Base-by-base conservation (phyloP, 768 basidiomycete species). In the Agrocybe pediades region DNA sequence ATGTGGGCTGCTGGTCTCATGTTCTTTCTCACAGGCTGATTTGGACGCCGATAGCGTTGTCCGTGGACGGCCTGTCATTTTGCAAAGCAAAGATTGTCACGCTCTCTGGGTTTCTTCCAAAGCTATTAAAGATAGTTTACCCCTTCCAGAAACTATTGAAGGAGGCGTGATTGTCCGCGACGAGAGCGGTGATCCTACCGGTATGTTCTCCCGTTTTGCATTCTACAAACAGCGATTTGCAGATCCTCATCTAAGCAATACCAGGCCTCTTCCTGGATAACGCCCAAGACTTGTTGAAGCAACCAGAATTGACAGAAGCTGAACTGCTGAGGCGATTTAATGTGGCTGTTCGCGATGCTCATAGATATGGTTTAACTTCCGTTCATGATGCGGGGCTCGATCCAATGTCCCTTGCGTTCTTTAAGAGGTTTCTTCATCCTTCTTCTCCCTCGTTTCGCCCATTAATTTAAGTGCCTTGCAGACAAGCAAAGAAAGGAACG, bases 51-150 rank as follows among this genome's bases (percentile, higher is more conserved):
- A 93, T 53, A 81, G 84, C 5, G 60, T 90, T 5, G 75, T 95
- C 17, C 71, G 72, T 41, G 86, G 84, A 19, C 80, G 90, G 13
- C 86, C 85, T 0, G 84, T 97, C 36, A 74, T 90, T 15, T 76
- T 96, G 16, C 86, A 89, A 58, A 85, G 92, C 65, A 90, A 95
- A 55, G 95, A 97, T 67, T 87, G 86, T 6, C 95, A 96, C 69
- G 92, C 91, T 0, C 74, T 91, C 6, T 96, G 95, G 95, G 84
- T 92, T 11, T 93, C 91, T 3, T 73, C 75, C 3, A 77, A 70
- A 41, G 81, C 86, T 2, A 71, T 95, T 2, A 71, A 78, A 51
- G 59, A 62, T 1, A 86, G 88, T 61, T 69, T 75, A 8, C 82
- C 85, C 15, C 77, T 92, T 20, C 90, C 94, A 2, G 74, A 80